Evolutionary conservation across 257 asterid genomes (phyloP), one percentile per base, ranked within the genome.

Genomic region (Nicotiana benthamiana): DNA sequence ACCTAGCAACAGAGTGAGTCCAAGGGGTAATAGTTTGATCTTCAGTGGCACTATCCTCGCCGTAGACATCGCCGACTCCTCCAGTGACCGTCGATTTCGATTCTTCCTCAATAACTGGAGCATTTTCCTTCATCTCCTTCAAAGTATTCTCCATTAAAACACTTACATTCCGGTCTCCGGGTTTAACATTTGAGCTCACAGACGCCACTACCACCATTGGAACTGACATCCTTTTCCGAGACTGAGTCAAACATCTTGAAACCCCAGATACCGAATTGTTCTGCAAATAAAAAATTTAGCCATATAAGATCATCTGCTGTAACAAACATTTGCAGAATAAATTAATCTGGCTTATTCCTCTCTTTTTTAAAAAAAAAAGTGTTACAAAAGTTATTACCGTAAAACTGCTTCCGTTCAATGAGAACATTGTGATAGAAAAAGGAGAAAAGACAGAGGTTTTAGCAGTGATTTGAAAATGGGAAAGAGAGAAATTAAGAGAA

Each of bases 31-130:
- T 87, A 46, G 81, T 84, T 83, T 88, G 94, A 86, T 90, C 92
- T 88, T 92, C 94, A 17, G 93, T 89, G 90, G 97, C 97, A 79
- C 86, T 89, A 89, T 92, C 97, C 89, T 92, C 97, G 3, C 97
- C 97, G 85, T 92, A 92, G 66, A 92, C 90, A 59, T 92, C 97
- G 54, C 88, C 90, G 52, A 92, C 97, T 40, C 94, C 94, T 32
- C 97, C 94, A 64, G 90, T 91, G 52, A 87, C 91, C 74, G 88
- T 36, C 65, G 94, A 75, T 68, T 81, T 68, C 13, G 84, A 34
- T 51, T 82, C 90, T 83, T 80, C 75, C 12, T 81, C 86, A 3
- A 46, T 36, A 80, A 56, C 74, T 24, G 84, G 78, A 15, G 87
- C 70, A 18, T 83, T 26, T 54, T 81, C 85, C 70, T 68, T 83